A percentile compares a stretch with the other conserved stretches of the same genome.
Conservation (phyloP, 352 stramenopile genomes). For the Phytophthora fragariaefolia region DNA sequence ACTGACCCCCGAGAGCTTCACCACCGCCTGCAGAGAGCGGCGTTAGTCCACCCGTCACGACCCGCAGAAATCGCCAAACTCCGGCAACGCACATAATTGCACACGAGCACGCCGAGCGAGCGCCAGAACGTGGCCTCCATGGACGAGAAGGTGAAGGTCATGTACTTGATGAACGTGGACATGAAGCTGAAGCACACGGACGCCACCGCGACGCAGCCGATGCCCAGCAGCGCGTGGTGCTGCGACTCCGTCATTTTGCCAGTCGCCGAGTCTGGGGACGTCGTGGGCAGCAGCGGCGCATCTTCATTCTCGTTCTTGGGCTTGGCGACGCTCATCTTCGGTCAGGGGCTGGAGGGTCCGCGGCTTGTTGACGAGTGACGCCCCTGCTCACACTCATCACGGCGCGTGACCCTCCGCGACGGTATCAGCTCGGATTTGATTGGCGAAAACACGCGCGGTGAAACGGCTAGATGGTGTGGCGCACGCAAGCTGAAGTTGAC, state of each 20-base stretch:
- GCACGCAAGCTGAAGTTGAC: conserved; percentile 12
- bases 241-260: conserved; percentile 12
- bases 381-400: conserved; percentile 1
- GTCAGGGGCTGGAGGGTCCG: not conserved
- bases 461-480: not conserved
- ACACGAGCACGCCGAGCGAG: conserved; percentile 53
- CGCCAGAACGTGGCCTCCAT: conserved; percentile 85
- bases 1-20: conserved; percentile 30
- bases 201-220: conserved; percentile 61
- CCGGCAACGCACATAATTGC: conserved; percentile 58
- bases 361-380: conserved; percentile 4
- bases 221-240: conserved; percentile 61
- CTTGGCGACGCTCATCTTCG: conserved; percentile 14
- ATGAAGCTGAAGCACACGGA: conserved; percentile 83
- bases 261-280: not conserved
- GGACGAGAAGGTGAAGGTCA: conserved; percentile 68
- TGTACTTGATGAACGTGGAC: conserved; percentile 79
- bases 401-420: not conserved
- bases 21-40: conserved; percentile 10
- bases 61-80: not conserved
- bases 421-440: conserved; percentile 1
- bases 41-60: no score
- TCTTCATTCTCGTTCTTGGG: conserved; percentile 9
- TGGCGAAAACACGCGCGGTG: not conserved
- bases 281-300: conserved; percentile 24